Percentiles rank a stretch among this genome's conserved stretches.
These are phyloP conservation scores for Gamsiella multidivaricata DNA, from an alignment of 192 early-diverging fungal genomes.

Conservation along the genomic window DNA sequence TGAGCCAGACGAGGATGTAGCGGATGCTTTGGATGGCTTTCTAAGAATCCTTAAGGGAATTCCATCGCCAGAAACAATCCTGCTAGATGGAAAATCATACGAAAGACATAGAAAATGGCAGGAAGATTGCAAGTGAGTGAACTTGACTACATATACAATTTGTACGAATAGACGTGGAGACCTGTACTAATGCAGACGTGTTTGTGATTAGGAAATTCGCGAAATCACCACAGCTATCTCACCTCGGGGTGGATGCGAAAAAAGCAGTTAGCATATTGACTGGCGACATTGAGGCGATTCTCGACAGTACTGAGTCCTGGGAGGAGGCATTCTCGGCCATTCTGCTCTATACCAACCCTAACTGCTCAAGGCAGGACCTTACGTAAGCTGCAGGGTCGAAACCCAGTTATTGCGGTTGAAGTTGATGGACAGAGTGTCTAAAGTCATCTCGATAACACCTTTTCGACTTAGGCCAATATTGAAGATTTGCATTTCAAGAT, in stretches of 20 bases:
- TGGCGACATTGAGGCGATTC: slow-evolving; percentile 56
- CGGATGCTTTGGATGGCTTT: slow-evolving; percentile 24
- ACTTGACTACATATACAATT: not conserved
- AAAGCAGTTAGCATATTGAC: slow-evolving; percentile 22
- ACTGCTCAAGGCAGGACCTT: slow-evolving; percentile 31
- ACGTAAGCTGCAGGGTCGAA: slow-evolving; percentile 15
- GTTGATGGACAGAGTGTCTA: too few species aligned
- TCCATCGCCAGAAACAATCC: slow-evolving; percentile 15
- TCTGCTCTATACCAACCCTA: slow-evolving; percentile 64
- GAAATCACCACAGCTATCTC: slow-evolving; percentile 1
- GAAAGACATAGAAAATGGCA: slow-evolving; percentile 28
- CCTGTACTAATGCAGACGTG: not conserved
- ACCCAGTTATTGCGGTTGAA: too few species aligned
- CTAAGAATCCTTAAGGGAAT: slow-evolving; percentile 18
- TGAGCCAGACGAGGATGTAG: slow-evolving; percentile 25
- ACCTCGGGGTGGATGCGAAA: slow-evolving; percentile 14
- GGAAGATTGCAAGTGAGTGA: slow-evolving; percentile 34
- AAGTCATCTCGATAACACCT: too few species aligned
- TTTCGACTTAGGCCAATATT: slow-evolving; percentile 30
- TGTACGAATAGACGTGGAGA: too few species aligned
- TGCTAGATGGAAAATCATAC: slow-evolving; percentile 8
- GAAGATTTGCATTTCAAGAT: slow-evolving; percentile 31
- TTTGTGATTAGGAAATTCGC: slow-evolving; percentile 29
- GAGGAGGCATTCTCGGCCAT: slow-evolving; percentile 64
- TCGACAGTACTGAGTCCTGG: slow-evolving; percentile 56